phyloP scores from a whole-genome alignment of 2,329 filamentous ascomycete species.

The Sarocladium brachiariae region DNA sequence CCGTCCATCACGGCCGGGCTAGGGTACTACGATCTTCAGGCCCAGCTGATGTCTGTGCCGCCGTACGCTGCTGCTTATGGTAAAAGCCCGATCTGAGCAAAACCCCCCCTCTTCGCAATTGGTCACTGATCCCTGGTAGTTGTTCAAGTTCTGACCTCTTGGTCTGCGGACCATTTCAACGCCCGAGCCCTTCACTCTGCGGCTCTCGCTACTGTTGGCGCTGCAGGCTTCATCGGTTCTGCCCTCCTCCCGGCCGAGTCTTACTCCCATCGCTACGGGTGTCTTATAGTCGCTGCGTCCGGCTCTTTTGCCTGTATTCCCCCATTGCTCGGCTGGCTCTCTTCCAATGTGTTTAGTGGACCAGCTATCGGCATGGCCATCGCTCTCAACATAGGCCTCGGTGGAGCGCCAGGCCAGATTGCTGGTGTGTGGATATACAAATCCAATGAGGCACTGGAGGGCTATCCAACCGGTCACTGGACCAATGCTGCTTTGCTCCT shows the following conservation, averaged over 20 bases:
- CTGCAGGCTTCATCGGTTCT: conserved; percentile 47
- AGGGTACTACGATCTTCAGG: conserved; percentile 35
- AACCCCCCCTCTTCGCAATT: not conserved
- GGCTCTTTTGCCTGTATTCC: conserved; percentile 62
- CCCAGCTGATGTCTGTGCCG: conserved; percentile 56
- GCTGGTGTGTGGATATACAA: conserved; percentile 68
- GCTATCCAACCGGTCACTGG: conserved; percentile 64
- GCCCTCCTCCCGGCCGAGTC: conserved; percentile 51
- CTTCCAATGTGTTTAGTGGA: conserved; percentile 57
- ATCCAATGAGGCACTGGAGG: conserved; percentile 46
- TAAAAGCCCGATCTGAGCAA: not conserved
- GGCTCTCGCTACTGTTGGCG: conserved; percentile 36
- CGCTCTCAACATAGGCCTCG: conserved; percentile 56
- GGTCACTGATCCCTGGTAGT: conserved; percentile 23
- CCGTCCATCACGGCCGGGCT: conserved; percentile 50
- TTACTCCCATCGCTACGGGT: conserved; percentile 55
- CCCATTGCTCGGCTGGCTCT: conserved; percentile 58
- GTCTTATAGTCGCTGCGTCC: conserved; percentile 56
- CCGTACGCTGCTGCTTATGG: conserved; percentile 51
- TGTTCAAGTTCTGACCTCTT: conserved; percentile 29
- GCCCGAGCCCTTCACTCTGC: conserved; percentile 36
- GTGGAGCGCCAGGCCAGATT: conserved; percentile 58
- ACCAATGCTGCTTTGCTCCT: conserved; percentile 53
- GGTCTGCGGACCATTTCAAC: conserved; percentile 53
- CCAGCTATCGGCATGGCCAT: conserved; percentile 58